A percentile compares a stretch with the other conserved stretches of the same genome.
Evolutionary conservation across 495 filamentous ascomycete genomes (phyloP).

Genomic region (Xylaria palmicola): DNA sequence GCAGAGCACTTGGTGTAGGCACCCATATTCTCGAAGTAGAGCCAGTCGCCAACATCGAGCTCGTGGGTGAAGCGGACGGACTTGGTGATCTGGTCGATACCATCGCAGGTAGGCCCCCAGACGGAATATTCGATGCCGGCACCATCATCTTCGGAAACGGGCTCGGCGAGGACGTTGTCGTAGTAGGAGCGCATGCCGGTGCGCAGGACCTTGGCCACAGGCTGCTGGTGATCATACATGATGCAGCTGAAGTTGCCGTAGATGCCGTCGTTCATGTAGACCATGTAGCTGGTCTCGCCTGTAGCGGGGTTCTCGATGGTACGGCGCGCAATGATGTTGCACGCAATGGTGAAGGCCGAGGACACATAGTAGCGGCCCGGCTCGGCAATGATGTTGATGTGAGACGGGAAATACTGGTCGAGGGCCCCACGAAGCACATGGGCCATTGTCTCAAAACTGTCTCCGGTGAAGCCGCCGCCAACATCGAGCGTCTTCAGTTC

Average conservation of each 20-base stretch:
- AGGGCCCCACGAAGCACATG: conserved; percentile 74
- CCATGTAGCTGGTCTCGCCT: conserved; percentile 74
- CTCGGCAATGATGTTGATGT: conserved; percentile 89
- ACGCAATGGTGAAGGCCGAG: conserved; percentile 88
- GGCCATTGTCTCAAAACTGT: conserved; percentile 90
- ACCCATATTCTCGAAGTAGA: conserved; percentile 98
- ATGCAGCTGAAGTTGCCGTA: conserved; percentile 99
- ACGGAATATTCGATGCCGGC: conserved; percentile 77
- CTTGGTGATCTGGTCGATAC: conserved; percentile 87
- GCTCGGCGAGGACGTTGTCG: conserved; percentile 39
- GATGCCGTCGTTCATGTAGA: conserved; percentile 94
- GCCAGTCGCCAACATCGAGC: conserved; percentile 90
- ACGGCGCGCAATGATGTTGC: conserved; percentile 93
- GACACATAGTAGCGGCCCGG: conserved; percentile 95
- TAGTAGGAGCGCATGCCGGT: conserved; percentile 54
- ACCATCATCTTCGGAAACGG: conserved; percentile 24
- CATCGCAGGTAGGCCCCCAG: conserved; percentile 98
- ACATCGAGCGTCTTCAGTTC: conserved; percentile 87
- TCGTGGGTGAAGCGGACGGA: conserved; percentile 69
- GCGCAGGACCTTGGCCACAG: conserved; percentile 76
- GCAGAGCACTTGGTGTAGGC: conserved; percentile 97
- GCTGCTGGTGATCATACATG: conserved; percentile 98
- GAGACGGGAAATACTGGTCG: conserved; percentile 81
- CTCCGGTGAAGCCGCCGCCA: conserved; percentile 85
- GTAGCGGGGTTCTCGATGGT: conserved; percentile 61